A percentile compares a stretch with the other conserved stretches of the same genome.
Evolutionary conservation across 768 basidiomycete species (phyloP).

Genomic region (Russula sp.): DNA sequence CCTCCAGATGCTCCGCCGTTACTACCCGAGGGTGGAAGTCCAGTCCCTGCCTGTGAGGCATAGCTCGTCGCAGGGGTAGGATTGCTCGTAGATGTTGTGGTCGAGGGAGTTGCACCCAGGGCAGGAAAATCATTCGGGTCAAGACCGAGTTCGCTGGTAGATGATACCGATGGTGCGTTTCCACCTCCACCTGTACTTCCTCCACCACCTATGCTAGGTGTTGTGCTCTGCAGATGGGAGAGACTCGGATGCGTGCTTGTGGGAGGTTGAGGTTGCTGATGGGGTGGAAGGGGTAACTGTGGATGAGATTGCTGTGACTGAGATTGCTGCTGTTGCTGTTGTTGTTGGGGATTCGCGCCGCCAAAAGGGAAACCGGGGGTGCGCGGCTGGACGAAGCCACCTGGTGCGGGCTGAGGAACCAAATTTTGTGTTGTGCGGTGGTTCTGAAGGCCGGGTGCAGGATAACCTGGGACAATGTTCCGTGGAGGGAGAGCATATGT

Average conservation of each 20-base stretch:
- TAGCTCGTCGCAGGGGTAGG: slow-evolving; percentile 58
- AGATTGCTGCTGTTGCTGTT: slow-evolving; percentile 43
- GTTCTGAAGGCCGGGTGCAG: slow-evolving; percentile 47
- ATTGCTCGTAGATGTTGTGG: slow-evolving; percentile 39
- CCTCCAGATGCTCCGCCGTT: slow-evolving; percentile 36
- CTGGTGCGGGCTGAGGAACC: slow-evolving; percentile 56
- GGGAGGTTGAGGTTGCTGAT: slow-evolving; percentile 42
- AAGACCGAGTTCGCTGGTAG: slow-evolving; percentile 70
- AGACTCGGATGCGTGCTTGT: slow-evolving; percentile 53
- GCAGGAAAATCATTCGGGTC: slow-evolving; percentile 90
- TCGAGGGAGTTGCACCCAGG: slow-evolving; percentile 60
- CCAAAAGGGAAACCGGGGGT: slow-evolving; percentile 65
- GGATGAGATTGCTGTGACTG: slow-evolving; percentile 36
- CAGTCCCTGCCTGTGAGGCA: slow-evolving; percentile 76
- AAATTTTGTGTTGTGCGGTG: slow-evolving; percentile 61
- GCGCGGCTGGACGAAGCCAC: slow-evolving; percentile 59
- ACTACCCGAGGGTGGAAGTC: slow-evolving; percentile 47
- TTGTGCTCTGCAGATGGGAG: slow-evolving; percentile 53
- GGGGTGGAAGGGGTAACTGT: slow-evolving; percentile 42
- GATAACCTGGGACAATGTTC: slow-evolving; percentile 53
- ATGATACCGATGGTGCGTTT: slow-evolving; percentile 58
- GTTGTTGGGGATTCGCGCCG: slow-evolving; percentile 50
- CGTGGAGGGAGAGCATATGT: slow-evolving; percentile 61
- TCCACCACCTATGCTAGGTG: slow-evolving; percentile 36
- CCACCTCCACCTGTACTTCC: slow-evolving; percentile 31